Evolutionary conservation across 192 early-diverging fungal species (phyloP).

Genomic region (Spizellomyces punctatus): DNA sequence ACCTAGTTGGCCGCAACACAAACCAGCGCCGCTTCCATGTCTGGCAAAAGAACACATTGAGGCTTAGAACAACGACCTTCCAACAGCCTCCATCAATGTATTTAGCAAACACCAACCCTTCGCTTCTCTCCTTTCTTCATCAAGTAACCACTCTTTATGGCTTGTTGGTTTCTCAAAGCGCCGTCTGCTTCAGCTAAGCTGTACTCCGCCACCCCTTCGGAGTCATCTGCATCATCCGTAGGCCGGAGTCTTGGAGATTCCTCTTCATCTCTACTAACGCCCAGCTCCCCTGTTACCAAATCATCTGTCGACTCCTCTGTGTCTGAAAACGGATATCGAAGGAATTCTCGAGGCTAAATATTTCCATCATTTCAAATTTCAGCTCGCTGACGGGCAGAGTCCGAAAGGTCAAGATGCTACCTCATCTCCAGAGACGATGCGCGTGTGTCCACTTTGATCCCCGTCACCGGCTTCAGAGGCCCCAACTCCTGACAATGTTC

Average conservation of each 20-base stretch:
- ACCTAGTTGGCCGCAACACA: conserved; percentile 73
- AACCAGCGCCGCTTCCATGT: conserved; percentile 89
- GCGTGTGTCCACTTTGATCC: too few relatives aligned
- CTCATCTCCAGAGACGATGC: too few relatives aligned
- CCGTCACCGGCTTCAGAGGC: too few relatives aligned
- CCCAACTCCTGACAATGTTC: too few relatives aligned
- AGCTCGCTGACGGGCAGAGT: too few relatives aligned
- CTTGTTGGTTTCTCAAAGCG: conserved; percentile 33
- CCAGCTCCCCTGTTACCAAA: not conserved
- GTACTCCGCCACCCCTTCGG: conserved; percentile 12
- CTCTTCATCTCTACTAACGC: not conserved
- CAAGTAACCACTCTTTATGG: conserved; percentile 38
- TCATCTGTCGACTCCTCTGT: conserved; percentile 45
- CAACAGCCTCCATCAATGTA: not conserved
- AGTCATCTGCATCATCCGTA: conserved; percentile 20
- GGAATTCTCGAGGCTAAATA: conserved; percentile 5
- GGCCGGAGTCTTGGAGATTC: conserved; percentile 8
- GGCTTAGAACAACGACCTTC: not conserved
- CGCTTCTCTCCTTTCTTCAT: conserved; percentile 52
- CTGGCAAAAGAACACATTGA: conserved; percentile 37
- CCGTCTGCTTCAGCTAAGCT: conserved; percentile 14
- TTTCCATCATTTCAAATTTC: too few relatives aligned
- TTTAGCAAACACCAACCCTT: conserved; percentile 29
- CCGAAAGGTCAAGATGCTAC: too few relatives aligned
- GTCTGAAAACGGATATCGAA: conserved; percentile 53